Conservation (phyloP, 805 yeast genomes). For the Metschnikowia vanudenii region DNA sequence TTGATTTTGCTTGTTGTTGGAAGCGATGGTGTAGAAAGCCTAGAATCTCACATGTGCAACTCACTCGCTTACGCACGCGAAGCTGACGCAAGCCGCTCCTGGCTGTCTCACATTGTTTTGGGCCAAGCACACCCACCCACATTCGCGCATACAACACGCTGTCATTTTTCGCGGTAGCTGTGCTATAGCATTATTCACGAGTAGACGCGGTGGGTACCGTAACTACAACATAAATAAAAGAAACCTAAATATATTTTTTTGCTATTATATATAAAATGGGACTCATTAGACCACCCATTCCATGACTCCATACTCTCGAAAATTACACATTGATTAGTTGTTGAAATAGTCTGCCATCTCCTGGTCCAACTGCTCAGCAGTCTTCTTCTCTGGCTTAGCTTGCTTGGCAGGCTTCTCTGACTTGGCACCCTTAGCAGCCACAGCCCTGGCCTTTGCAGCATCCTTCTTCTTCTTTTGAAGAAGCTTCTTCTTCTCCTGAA, state of each 20-base stretch:
- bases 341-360: slow-evolving; percentile 96
- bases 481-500: slow-evolving; percentile 27
- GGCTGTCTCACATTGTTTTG: background rate
- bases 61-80: slow-evolving; percentile 5
- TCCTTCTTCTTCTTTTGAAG: slow-evolving; percentile 34
- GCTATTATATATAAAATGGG: background rate
- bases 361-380: slow-evolving; percentile 91
- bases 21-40: slow-evolving; percentile 1
- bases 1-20: background rate
- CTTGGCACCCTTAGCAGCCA: slow-evolving; percentile 23
- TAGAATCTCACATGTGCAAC: background rate
- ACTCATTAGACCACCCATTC: too few species aligned
- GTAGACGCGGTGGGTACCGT: too few species aligned
- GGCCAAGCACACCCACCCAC: background rate
- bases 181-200: too few species aligned
- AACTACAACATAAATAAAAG: background rate
- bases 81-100: background rate
- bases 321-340: slow-evolving; percentile 18
- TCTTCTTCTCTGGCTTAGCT: slow-evolving; percentile 54
- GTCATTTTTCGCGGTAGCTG: too few species aligned
- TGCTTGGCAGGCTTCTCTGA: slow-evolving; percentile 37
- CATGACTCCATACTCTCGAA: background rate
- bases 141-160: background rate
- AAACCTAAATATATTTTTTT: background rate
- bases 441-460: slow-evolving; percentile 28